Conservation (phyloP, 2,329 filamentous ascomycete species). For the Sclerotinia sclerotiorum region DNA sequence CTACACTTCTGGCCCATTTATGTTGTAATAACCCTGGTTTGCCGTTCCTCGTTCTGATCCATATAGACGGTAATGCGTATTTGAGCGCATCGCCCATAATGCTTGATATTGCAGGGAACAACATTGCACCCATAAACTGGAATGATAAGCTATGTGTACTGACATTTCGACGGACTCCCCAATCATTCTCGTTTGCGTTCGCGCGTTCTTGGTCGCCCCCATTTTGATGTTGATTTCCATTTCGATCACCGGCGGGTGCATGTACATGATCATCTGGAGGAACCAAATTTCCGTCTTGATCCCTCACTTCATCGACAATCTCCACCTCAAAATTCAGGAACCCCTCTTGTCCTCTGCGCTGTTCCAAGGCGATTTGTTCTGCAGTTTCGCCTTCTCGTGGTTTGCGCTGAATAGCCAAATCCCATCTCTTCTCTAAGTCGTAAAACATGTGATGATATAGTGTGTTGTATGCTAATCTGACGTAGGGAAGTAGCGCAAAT, state of each 20-base stretch:
- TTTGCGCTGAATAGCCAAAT: slow-evolving; percentile 38
- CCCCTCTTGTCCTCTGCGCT: slow-evolving; percentile 38
- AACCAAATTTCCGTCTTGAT: slow-evolving; percentile 10
- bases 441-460: slow-evolving; percentile 49
- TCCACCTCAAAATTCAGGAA: slow-evolving; percentile 34
- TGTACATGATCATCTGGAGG: background rate
- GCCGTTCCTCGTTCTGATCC: slow-evolving; percentile 48
- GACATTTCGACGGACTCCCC: slow-evolving; percentile 39
- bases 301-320: slow-evolving; percentile 28
- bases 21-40: slow-evolving; percentile 63
- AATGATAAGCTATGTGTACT: slow-evolving; percentile 57
- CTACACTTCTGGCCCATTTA: slow-evolving; percentile 83
- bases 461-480: slow-evolving; percentile 62
- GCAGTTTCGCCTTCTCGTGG: slow-evolving; percentile 41
- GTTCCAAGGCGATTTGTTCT: slow-evolving; percentile 41
- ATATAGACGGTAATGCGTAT: slow-evolving; percentile 63
- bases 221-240: background rate
- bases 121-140: slow-evolving; percentile 65
- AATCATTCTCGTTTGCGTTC: slow-evolving; percentile 23
- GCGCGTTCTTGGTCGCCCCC: background rate
- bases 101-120: slow-evolving; percentile 80
- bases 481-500: slow-evolving; percentile 64
- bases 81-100: slow-evolving; percentile 75
- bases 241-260: background rate
- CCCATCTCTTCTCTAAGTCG: slow-evolving; percentile 39